Percentiles rank a stretch among this genome's conserved stretches.
Conservation (phyloP, 805 yeast species). For the Suhomyces kilbournensis region DNA sequence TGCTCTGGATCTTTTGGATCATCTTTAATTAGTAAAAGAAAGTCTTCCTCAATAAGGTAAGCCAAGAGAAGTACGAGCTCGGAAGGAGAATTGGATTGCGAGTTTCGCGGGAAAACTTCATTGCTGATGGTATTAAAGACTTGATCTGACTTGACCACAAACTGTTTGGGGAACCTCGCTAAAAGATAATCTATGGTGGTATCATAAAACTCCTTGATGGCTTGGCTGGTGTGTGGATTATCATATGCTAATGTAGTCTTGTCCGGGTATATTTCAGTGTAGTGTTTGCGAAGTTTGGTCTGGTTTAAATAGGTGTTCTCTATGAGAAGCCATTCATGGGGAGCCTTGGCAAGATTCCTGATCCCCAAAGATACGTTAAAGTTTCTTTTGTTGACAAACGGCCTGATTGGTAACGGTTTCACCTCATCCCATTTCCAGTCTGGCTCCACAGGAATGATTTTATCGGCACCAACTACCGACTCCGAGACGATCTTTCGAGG, state of each 20-base stretch:
- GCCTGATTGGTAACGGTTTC: slow-evolving; percentile 38
- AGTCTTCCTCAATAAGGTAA: slow-evolving; percentile 59
- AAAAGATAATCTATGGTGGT: slow-evolving; percentile 37
- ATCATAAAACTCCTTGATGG: slow-evolving; percentile 52
- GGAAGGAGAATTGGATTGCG: slow-evolving; percentile 11
- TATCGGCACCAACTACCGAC: not conserved
- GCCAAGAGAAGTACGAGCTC: slow-evolving; percentile 24
- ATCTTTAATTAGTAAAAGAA: slow-evolving; percentile 49
- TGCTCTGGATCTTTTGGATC: slow-evolving; percentile 42
- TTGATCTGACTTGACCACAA: slow-evolving; percentile 25
- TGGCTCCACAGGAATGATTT: slow-evolving; percentile 21
- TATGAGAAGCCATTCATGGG: slow-evolving; percentile 57
- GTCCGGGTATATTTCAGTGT: slow-evolving; percentile 25
- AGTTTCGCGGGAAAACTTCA: slow-evolving; percentile 23
- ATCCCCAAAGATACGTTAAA: slow-evolving; percentile 37
- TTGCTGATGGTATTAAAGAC: slow-evolving; percentile 41
- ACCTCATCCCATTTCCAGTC: slow-evolving; percentile 37
- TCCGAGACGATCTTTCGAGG: not conserved
- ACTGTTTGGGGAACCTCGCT: slow-evolving; percentile 54
- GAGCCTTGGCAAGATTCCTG: slow-evolving; percentile 24
- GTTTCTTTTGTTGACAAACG: slow-evolving; percentile 35
- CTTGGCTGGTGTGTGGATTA: slow-evolving; percentile 20
- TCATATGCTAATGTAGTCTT: slow-evolving; percentile 29
- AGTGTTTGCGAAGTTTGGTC: slow-evolving; percentile 39
- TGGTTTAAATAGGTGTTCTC: slow-evolving; percentile 56